Evolutionary conservation across 805 yeast genomes (phyloP).

Genomic region (Schizosaccharomyces octosporus): DNA sequence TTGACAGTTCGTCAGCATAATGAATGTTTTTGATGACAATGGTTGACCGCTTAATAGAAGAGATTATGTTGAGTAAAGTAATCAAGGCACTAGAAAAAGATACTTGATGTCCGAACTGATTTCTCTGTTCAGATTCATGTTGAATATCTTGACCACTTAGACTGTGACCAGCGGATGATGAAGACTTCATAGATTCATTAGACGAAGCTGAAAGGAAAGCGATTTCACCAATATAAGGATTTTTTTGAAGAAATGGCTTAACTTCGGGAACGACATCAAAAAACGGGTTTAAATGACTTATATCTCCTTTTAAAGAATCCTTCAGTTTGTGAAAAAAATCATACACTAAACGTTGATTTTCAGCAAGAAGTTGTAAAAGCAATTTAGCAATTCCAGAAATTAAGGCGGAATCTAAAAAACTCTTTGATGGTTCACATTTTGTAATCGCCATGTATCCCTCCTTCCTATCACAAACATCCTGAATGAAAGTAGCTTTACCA

Average conservation of each 20-base stretch:
- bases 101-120: no score
- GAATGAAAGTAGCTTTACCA: slow-evolving; percentile 6
- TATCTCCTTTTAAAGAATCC: neutral
- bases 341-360: slow-evolving; percentile 2
- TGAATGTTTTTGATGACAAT: slow-evolving; percentile 7
- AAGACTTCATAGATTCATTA: neutral
- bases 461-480: slow-evolving; percentile 4
- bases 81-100: neutral
- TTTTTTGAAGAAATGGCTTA: neutral
- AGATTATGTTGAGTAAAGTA: neutral
- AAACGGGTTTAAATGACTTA: neutral
- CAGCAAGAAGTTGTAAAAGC: slow-evolving; percentile 7
- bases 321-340: neutral
- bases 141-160: no score
- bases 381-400: slow-evolving; percentile 3
- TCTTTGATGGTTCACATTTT: neutral
- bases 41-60: slow-evolving; percentile 4
- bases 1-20: slow-evolving; percentile 7
- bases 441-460: slow-evolving; percentile 5
- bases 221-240: no score
- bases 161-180: neutral
- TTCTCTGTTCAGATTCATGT: no score
- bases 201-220: neutral
- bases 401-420: slow-evolving; percentile 5
- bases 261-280: neutral